Percentiles rank a stretch among this genome's conserved stretches.
Conservation (phyloP, 192 early-diverging fungal genomes). For the Glomus cerebriforme region DNA sequence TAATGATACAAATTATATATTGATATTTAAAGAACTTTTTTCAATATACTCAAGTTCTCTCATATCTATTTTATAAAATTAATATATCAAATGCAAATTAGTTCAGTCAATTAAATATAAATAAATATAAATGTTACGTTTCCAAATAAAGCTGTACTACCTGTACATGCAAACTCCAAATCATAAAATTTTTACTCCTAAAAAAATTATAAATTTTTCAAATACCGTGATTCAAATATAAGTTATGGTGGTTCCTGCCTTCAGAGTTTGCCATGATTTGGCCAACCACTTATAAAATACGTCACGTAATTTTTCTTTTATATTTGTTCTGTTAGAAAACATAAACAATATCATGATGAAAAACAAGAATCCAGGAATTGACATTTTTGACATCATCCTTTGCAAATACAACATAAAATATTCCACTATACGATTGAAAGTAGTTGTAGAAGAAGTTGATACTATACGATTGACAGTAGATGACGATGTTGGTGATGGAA, state of each 20-base stretch:
- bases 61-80: background rate
- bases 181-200: no score
- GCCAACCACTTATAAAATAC: background rate
- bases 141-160: no score
- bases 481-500: background rate
- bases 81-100: background rate
- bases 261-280: constrained; percentile 25
- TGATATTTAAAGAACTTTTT: background rate
- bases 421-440: background rate
- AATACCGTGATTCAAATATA: background rate
- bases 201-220: no score
- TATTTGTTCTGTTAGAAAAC: background rate
- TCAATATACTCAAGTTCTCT: no score
- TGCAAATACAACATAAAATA: background rate
- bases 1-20: background rate
- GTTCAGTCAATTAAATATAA: no score
- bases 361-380: background rate
- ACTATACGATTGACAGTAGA: background rate
- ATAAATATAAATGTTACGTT: background rate
- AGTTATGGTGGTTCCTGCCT: constrained; percentile 14
- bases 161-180: no score
- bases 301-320: background rate
- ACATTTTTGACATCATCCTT: background rate
- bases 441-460: background rate
- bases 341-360: constrained; percentile 7